Evolutionary conservation across 2,329 filamentous ascomycete genomes (phyloP), one percentile per base, ranked within the genome.

Genomic region (Fusarium guadeloupense): DNA sequence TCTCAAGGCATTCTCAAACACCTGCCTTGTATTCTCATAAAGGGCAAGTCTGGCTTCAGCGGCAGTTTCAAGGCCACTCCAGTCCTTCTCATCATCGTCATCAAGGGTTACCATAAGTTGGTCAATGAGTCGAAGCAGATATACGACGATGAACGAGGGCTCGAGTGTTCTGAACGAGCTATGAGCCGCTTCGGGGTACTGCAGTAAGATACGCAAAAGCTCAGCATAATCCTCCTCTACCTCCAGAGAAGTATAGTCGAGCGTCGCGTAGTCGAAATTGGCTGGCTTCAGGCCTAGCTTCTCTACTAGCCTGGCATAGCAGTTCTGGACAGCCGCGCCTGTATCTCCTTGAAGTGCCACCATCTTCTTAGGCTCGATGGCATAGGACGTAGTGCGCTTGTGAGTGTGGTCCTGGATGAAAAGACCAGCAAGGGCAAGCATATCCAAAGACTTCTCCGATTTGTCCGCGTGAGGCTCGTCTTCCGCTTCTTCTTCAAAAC

Each of bases 81-180:
- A 69, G 6, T 69, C 69, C n/a, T 64, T 37, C 13, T 64, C 63
- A 1, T 79, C 76, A 8, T 86, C 82, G 76, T 89, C 74, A 79
- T 87, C 75, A 80, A 88, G 78, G 0, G 64, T 66, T 0, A 10
- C 0, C 47, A 52, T 56, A 1, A 68, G 4, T 1, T 69, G 60
- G 3, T 71, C 66, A 0, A 57, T 34, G 0, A 72, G 13, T 1
- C 69, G 59, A 0, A 26, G 4, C 1, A 90, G 75, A 68, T 90
- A 90, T 2, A 81, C 85, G 23, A 90, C 76, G n/a, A 89, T 81
- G 0, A 85, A 88, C 3, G 85, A 81, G 0, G 88, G 87, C 67
- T 90, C 88, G n/a, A 87, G 81, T 0, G 85, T 88, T 76, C 85
- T 88, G 71, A 84, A 77, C 0, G 87, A 87, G 55, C 87, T 85